Conservation (phyloP, 2,329 filamentous ascomycete genomes). For the Colletotrichum eremochloae region DNA sequence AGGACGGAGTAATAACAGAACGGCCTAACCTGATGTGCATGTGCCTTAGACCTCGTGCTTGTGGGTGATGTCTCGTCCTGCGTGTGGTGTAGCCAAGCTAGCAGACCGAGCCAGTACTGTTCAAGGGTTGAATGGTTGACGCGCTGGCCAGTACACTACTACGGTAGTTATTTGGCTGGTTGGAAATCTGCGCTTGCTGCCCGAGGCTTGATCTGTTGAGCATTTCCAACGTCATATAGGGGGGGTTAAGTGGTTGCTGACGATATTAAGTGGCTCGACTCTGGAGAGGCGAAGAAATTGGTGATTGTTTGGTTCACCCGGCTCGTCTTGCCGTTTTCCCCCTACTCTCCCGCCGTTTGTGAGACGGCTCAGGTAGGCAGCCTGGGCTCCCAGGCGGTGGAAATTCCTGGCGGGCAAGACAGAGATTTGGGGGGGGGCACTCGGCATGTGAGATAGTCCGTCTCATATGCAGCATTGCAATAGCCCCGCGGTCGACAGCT, state of each 20-base stretch:
- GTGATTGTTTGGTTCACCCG: constrained; percentile 20
- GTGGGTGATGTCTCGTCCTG: background rate
- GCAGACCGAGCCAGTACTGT: constrained; percentile 13
- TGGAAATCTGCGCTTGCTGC: constrained; percentile 10
- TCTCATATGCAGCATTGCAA: background rate
- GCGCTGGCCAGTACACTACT: background rate
- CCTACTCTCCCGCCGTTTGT: background rate
- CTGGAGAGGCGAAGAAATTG: constrained; percentile 34
- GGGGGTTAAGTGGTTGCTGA: no score
- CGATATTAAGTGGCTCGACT: background rate
- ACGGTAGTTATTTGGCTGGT: constrained; percentile 17
- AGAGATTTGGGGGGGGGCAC: no score
- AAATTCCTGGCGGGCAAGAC: background rate
- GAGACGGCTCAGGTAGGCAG: background rate
- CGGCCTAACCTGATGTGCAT: constrained; percentile 5
- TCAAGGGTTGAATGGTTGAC: background rate
- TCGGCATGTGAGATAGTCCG: background rate
- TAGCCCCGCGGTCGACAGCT: background rate
- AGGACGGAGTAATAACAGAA: constrained; percentile 33
- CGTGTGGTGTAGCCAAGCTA: constrained; percentile 11
- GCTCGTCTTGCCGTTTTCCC: background rate
- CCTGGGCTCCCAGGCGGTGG: background rate
- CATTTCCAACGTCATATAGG: constrained; percentile 10
- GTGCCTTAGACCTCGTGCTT: background rate
- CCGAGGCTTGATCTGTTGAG: constrained; percentile 18